Evolutionary conservation across 148 eudicot species (phyloP), one percentile per base, ranked within the genome.

Genomic region (Amaranthus hypochondriacus): DNA sequence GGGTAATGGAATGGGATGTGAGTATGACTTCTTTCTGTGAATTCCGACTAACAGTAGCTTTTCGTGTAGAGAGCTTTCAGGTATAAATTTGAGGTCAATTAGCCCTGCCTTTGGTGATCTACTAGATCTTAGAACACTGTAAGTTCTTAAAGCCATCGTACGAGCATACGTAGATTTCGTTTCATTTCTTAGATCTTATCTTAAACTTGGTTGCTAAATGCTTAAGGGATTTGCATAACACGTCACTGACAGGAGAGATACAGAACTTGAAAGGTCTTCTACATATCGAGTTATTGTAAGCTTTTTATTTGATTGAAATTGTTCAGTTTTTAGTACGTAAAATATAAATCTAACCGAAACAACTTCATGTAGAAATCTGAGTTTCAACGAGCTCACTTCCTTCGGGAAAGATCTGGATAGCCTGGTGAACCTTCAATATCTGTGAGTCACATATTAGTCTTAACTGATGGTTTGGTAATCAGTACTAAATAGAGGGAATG

Each of bases 21-120:
- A 52, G 13, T 54, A 28, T n/a, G 14, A 75, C 39, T 11, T 62
- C 71, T 39, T 43, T 39, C 18, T 60, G 21, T 43, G 39, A 50
- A 59, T 55, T 69, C 18, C 14, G 73, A 7, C 60, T 76, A 13
- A 68, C 21, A 49, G 55, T 58, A 4, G n/a, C 15, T 13, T 62
- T 48, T 18, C 66, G 52, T 81, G 76, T 53, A 91, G 97, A 86
- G 85, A 79, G 66, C 92, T 89, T 71, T 85, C 75, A 15, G 89
- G 87, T 57, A 78, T 89, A 66, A 71, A 78, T 48, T 79, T 91
- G 85, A 89, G 97, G 77, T 80, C 89, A 75, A 86, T 91, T 74
- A 83, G 83, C 78, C 97, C 93, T 46, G 87, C 89, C 56, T 87
- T 91, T 72, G 87, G 97, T 69, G 97, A 91, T 80, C 56, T 91